Base-by-base conservation (phyloP, 1,284 basidiomycete species). In the Hypsizygus ulmarius region DNA sequence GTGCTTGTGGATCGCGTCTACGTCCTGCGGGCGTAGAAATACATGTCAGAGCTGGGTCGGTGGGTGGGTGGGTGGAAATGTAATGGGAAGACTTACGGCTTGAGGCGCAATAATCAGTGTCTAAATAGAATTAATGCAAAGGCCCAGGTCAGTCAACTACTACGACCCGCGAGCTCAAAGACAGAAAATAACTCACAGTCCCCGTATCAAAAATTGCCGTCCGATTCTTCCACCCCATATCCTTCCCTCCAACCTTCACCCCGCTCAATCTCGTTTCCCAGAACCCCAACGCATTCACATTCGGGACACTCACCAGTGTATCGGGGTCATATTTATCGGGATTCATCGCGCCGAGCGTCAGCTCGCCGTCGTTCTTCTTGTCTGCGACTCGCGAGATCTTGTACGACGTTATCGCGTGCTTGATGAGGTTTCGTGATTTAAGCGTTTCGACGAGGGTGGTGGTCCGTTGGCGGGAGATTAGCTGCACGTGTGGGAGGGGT, bases 321-420 rank as follows among this genome's bases (percentile, higher is more conserved):
- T 59, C 61, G 15, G 68, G 50, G 51, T 79, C 67, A 61, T 82
- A 86, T 60, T 82, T 83, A 43, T 70, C 70, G 1, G 72, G 47
- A 61, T 92, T 85, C 51, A 90, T 74, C 5, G 79, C 87, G 34
- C 90, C 90, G 51, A 93, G 82, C 1, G 88, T 89, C 50, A 89
- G 70, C 65, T 90, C 77, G 29, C 90, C 88, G 56, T 87, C 78
- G 61, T 88, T 83, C 53, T 76, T 72, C 36, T 75, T 71, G 61
- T 89, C 85, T 2, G 79, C 69, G 29, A 85, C 66, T 39, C 90
- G 81, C 7, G 88, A 79, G 38, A 93, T 78, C 59, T 84, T 87
- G 71, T 83, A 90, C 4, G 88, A 89, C 5, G 81, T 78, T 53
- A 92, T 84, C 3, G 87, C 77, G 1, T 77, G 68, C 10, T 69